A percentile compares a stretch with the other conserved stretches of the same genome.
Conservation (phyloP, 1,284 basidiomycete species). For the Leccinum angustisporum region DNA sequence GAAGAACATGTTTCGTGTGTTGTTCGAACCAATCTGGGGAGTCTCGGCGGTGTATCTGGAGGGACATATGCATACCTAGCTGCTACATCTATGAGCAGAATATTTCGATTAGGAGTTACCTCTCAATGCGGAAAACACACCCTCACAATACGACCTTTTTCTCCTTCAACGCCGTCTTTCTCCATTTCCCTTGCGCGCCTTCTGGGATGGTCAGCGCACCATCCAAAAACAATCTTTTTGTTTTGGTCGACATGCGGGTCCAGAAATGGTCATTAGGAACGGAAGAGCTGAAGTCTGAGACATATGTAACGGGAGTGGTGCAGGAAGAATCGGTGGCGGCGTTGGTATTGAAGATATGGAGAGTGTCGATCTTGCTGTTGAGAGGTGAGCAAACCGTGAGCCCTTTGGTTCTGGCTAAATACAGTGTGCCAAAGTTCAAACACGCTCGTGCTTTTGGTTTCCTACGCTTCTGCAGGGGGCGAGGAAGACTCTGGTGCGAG, state of each 20-base stretch:
- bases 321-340: conserved; percentile 40
- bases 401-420: conserved; percentile 6
- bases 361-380: conserved; percentile 63
- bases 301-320: conserved; percentile 50
- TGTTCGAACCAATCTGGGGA: conserved; percentile 62
- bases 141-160: conserved; percentile 54
- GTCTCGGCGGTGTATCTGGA: conserved; percentile 5
- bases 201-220: conserved; percentile 53
- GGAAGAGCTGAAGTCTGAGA: conserved; percentile 57
- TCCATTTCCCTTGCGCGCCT: conserved; percentile 57
- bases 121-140: conserved; percentile 69
- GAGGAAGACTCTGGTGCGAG: conserved; percentile 45
- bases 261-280: conserved; percentile 66
- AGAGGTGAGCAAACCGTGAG: conserved; percentile 44
- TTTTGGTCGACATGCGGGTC: conserved; percentile 60
- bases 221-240: conserved; percentile 54
- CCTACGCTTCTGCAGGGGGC: conserved; percentile 53
- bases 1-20: conserved; percentile 66
- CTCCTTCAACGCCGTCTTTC: conserved; percentile 47
- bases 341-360: conserved; percentile 62
- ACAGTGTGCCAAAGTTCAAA: conserved; percentile 39
- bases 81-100: conserved; percentile 62
- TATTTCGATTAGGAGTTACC: conserved; percentile 64
- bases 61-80: conserved; percentile 46
- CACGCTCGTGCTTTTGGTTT: conserved; percentile 60